Base-by-base conservation (phyloP, 495 filamentous ascomycete species). In the Penicillium coffeae region DNA sequence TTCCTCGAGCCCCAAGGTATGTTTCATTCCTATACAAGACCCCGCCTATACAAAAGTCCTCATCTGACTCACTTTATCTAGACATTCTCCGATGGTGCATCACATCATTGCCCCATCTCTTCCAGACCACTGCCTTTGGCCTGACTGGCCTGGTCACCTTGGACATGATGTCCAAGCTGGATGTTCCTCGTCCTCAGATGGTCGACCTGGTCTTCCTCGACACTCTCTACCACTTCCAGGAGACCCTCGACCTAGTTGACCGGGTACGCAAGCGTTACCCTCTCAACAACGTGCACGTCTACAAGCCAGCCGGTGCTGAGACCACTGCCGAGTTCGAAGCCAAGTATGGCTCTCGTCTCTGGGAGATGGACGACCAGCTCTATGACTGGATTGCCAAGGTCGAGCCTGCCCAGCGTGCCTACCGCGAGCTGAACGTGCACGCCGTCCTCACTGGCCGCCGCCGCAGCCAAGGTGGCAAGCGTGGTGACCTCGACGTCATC, bases 311-410 rank as follows among this genome's bases (percentile, higher is more conserved):
- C 37, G 87, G 83, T 27, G 74, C 76, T 48, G 77, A 84, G 27
- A 88, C 77, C 1, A 76, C 81, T 39, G 75, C 78, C 16, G 84
- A 95, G 42, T 96, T 98, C 60, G 84, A 87, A 62, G 68, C 77
- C 43, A 83, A 81, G 60, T 87, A 96, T 62, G 92, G 94, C 62
- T 73, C 84, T 61, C 82, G 80, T 42, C 75, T 98, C 12, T 98
- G 91, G 86, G 86, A 95, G 61, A 79, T 74, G 8, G 87, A 92
- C 47, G 78, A 90, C 34, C 86, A 96, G 58, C 78, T 89, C 34
- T 98, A 98, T 71, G 93, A 98, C 79, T 98, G 87, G 80, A 75
- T 90, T 41, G 93, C 91, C 69, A 98, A 98, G 72, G 93, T 97
- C 15, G 93, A 98, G 75, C 94, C 93, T 12, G 88, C 88, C 42